Base-by-base conservation (phyloP, 495 filamentous ascomycete genomes). In the Penicillium ucsense region DNA sequence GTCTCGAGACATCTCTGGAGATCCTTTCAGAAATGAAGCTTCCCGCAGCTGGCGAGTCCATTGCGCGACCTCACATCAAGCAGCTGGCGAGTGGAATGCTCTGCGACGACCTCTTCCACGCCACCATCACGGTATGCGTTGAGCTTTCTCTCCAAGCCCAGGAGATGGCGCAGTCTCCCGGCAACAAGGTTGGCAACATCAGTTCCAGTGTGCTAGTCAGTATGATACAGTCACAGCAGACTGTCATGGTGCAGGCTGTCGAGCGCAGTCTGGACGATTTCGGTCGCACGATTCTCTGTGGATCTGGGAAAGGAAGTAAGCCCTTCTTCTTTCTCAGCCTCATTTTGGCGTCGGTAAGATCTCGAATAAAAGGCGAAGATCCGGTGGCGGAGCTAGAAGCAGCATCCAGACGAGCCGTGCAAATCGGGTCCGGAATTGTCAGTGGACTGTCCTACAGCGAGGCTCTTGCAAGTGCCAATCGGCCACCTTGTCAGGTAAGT, bases 1-100 rank as follows among this genome's bases (percentile, higher is more conserved):
- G 69, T 36, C 53, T 82, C 0, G 79, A 83, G 31, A 57, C 65
- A 10, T 69, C 74, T 0, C 52, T 79, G 30, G 66, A 73, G 12
- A 68, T 80, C 28, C 54, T 80, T 10, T 75, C 74, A 0, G 62
- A 61, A 34, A 58, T 74, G 59, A 62, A 67, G 32, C 51, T 62
- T n/a, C 52, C 59, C 0, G 9, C 51, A 44, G 43, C 66, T 30
- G 36, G 56, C 0, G 53, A 56, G 10, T 10, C 45, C 0, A 49
- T 53, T 8, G 11, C 54, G 2, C 59, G 54, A 38, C 67, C 64
- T 5, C 59, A 63, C 32, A 53, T 69, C 7, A 63, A 61, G 3
- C 64, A 69, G 20, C 50, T 71, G 0, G 57, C 61, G 6, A 61
- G 60, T 4, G 63, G 62, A 0, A 68, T 68, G 62, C 67, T 69